Percentiles rank a stretch among this genome's conserved stretches.
Evolutionary conservation across 495 filamentous ascomycete genomes (phyloP).

Genomic region (Penicillium tannophilum): DNA sequence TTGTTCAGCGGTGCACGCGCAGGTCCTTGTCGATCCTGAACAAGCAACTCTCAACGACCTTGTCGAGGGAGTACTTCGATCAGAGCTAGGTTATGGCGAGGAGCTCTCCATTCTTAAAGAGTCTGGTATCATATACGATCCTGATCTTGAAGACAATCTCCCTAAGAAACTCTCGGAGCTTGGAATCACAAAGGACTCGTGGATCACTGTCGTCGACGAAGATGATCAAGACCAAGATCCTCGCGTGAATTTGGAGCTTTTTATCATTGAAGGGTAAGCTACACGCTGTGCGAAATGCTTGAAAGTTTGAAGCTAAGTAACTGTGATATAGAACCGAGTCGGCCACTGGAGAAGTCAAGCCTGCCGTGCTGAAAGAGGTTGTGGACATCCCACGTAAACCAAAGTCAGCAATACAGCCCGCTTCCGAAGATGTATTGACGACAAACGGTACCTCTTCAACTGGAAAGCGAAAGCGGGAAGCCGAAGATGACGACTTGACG

Average conservation of each 20-base stretch:
- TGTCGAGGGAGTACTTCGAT: constrained; percentile 70
- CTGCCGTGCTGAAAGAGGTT: constrained; percentile 44
- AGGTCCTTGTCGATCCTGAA: constrained; percentile 66
- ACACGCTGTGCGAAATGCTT: too few relatives aligned
- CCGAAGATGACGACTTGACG: constrained; percentile 42
- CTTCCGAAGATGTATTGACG: constrained; percentile 16
- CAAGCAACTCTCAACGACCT: constrained; percentile 80
- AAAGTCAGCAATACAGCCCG: constrained; percentile 28
- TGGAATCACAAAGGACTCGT: constrained; percentile 69
- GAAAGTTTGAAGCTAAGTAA: constrained; percentile 11
- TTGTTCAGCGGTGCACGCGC: constrained; percentile 72
- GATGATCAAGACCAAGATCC: constrained; percentile 84
- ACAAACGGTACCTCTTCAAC: constrained; percentile 25
- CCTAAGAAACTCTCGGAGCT: constrained; percentile 76
- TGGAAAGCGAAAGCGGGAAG: constrained; percentile 49
- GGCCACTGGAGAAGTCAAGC: constrained; percentile 41
- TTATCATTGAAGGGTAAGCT: constrained; percentile 51
- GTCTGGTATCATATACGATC: constrained; percentile 78
- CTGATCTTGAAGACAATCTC: constrained; percentile 85
- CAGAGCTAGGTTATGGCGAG: constrained; percentile 76
- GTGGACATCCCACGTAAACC: constrained; percentile 56
- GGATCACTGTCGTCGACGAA: constrained; percentile 85
- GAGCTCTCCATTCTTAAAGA: constrained; percentile 78
- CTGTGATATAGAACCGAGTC: constrained; percentile 25
- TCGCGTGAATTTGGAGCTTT: constrained; percentile 79